These are phyloP conservation scores for Vaccinium darrowii DNA, from an alignment of 148 eudicot genomes.

Conservation along the genomic window DNA sequence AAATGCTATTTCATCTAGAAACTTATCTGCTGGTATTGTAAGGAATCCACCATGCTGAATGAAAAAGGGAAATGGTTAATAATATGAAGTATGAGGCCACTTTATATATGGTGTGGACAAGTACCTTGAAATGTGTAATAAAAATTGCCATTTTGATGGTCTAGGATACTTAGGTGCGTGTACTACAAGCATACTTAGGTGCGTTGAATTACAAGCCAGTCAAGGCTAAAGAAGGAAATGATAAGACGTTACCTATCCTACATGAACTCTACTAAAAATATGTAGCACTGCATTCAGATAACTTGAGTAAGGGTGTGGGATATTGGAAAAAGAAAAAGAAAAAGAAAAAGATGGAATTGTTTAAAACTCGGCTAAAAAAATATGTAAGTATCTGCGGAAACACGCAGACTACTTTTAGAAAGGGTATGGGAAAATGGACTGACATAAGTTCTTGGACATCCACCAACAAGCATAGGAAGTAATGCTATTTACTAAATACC, in stretches of 20 bases:
- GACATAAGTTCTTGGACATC: background rate
- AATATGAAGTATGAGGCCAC: background rate
- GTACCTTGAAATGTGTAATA: background rate
- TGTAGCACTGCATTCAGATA: background rate
- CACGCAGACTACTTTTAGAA: background rate
- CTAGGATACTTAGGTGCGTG: background rate
- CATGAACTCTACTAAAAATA: background rate
- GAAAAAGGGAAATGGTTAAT: background rate
- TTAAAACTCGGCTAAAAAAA: background rate
- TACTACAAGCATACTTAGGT: background rate
- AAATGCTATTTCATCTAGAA: conserved; percentile 84
- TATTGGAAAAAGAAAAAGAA: background rate
- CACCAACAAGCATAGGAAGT: background rate
- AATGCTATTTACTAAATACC: background rate
- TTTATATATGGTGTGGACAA: background rate
- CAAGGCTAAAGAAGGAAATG: background rate
- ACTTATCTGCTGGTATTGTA: conserved; percentile 85
- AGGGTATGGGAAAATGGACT: background rate
- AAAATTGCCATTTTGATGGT: background rate
- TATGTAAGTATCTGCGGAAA: background rate
- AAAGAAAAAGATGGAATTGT: background rate
- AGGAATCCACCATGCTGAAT: conserved; percentile 81
- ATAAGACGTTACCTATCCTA: background rate
- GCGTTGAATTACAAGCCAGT: background rate
- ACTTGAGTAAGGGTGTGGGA: background rate